A percentile compares a stretch with the other conserved stretches of the same genome.
These are phyloP conservation scores for Striga hermonthica DNA, from an alignment of 305 asterid genomes.

Conservation along the genomic window DNA sequence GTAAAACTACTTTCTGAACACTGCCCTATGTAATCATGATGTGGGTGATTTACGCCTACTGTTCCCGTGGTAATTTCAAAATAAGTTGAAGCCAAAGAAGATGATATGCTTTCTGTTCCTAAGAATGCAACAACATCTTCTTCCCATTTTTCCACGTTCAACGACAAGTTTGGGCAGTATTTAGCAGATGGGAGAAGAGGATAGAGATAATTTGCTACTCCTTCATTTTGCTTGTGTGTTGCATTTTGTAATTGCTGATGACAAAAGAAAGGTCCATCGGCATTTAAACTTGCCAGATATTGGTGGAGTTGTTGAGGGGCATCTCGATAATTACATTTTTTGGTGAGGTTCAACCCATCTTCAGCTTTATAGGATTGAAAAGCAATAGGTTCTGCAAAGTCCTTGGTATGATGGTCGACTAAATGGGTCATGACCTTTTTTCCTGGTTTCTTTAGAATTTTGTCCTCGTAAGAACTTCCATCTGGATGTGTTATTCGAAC, in stretches of 20 bases:
- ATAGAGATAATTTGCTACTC: conserved; percentile 27
- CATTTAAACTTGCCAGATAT: conserved; percentile 14
- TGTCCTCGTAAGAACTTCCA: conserved; percentile 49
- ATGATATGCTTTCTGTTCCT: conserved; percentile 38
- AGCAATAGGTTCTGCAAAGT: conserved; percentile 48
- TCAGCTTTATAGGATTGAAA: conserved; percentile 69
- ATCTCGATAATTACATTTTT: conserved; percentile 32
- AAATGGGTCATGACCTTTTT: neutral
- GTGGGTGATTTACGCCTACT: conserved; percentile 26
- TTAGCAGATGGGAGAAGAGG: conserved; percentile 31
- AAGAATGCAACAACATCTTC: conserved; percentile 33
- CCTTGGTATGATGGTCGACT: too few species aligned
- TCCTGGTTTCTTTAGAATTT: conserved; percentile 39
- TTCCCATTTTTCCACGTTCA: conserved; percentile 46
- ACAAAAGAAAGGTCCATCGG: conserved; percentile 31
- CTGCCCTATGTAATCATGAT: conserved; percentile 33
- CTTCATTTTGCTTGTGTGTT: conserved; percentile 32
- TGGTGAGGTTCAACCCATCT: conserved; percentile 47
- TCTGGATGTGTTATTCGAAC: conserved; percentile 63
- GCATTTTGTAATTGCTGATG: conserved; percentile 44
- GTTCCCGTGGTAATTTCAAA: conserved; percentile 35
- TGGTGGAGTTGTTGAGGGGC: conserved; percentile 20
- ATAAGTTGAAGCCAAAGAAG: conserved; percentile 44
- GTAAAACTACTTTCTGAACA: conserved; percentile 36
- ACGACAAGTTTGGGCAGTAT: conserved; percentile 41